Evolutionary conservation across 1,284 basidiomycete species (phyloP).

Genomic region (Athelia psychrophila): DNA sequence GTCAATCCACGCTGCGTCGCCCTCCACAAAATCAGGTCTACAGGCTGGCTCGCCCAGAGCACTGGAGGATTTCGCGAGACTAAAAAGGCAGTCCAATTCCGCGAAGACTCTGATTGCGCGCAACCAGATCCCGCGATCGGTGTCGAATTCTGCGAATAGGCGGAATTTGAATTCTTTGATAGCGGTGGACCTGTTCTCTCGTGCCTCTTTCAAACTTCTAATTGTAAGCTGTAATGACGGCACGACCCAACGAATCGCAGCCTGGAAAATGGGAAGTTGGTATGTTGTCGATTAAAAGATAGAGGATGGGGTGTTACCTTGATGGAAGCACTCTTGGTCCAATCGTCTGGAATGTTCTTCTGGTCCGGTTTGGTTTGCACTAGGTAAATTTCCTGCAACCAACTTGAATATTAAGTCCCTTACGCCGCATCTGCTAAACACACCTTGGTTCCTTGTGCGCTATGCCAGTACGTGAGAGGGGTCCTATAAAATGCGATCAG

Average conservation of each 20-base stretch:
- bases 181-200: slow-evolving; percentile 78
- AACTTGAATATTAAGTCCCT: background rate
- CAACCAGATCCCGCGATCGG: slow-evolving; percentile 78
- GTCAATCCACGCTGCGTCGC: slow-evolving; percentile 74
- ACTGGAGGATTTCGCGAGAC: slow-evolving; percentile 85
- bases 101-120: slow-evolving; percentile 77
- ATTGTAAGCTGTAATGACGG: slow-evolving; percentile 71
- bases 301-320: slow-evolving; percentile 55
- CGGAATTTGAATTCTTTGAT: slow-evolving; percentile 82
- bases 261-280: slow-evolving; percentile 37
- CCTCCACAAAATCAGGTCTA: slow-evolving; percentile 84
- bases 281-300: background rate
- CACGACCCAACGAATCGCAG: slow-evolving; percentile 73
- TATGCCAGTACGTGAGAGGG: slow-evolving; percentile 80
- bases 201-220: slow-evolving; percentile 85
- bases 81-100: slow-evolving; percentile 92
- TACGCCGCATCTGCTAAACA: background rate
- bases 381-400: slow-evolving; percentile 78
- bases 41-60: slow-evolving; percentile 93
- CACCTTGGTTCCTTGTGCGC: slow-evolving; percentile 78
- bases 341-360: slow-evolving; percentile 73
- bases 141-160: slow-evolving; percentile 85
- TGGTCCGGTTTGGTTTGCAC: slow-evolving; percentile 66
- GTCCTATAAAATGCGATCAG: slow-evolving; percentile 29
- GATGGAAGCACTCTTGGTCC: slow-evolving; percentile 81